These are phyloP conservation scores for Penicillium sp. DNA, from an alignment of 2,329 filamentous ascomycete genomes.

Conservation along the genomic window DNA sequence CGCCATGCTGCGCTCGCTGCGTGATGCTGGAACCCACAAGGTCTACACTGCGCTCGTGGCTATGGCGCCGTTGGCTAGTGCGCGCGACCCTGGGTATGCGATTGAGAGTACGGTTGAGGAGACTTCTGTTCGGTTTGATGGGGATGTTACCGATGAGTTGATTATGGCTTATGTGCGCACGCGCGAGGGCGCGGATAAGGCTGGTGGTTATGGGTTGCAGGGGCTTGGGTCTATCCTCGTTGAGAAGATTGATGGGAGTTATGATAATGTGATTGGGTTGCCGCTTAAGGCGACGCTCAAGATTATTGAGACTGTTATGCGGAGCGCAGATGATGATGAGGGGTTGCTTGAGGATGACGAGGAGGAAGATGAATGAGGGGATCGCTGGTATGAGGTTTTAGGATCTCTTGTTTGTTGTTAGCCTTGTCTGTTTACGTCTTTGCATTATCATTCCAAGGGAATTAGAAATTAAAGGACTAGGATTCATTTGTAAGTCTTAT, in stretches of 20 bases:
- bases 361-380: constrained; percentile 18
- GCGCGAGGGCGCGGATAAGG: constrained; percentile 91
- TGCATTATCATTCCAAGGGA: not conserved
- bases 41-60: constrained; percentile 82
- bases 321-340: constrained; percentile 67
- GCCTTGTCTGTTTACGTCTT: not conserved
- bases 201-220: constrained; percentile 92
- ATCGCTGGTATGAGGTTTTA: not conserved
- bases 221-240: constrained; percentile 82
- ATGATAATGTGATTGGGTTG: constrained; percentile 92
- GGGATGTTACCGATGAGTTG: constrained; percentile 72
- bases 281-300: constrained; percentile 75
- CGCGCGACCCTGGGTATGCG: constrained; percentile 79
- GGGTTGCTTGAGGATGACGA: constrained; percentile 47
- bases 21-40: constrained; percentile 74
- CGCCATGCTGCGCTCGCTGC: constrained; percentile 75
- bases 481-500: not conserved
- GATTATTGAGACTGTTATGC: constrained; percentile 84
- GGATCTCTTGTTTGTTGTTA: not conserved
- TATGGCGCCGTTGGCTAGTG: constrained; percentile 78
- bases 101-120: constrained; percentile 81
- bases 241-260: constrained; percentile 81
- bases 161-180: constrained; percentile 68
- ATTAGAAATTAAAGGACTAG: not conserved
- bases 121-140: constrained; percentile 84